Evolutionary conservation across 2,329 filamentous ascomycete genomes (phyloP), one percentile per base, ranked within the genome.

Genomic region (Aspergillus bombycis): DNA sequence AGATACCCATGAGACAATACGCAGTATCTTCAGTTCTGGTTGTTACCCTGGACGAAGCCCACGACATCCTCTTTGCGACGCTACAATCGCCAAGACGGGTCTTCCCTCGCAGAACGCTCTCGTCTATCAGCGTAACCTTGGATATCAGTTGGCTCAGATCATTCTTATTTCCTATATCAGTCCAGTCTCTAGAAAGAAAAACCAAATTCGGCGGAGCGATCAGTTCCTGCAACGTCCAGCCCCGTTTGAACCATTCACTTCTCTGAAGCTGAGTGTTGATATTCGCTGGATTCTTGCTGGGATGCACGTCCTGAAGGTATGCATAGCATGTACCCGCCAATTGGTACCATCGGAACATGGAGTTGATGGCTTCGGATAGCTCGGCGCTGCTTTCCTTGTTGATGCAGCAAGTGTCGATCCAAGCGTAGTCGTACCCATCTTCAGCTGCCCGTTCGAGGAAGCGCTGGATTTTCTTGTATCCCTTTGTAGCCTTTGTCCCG

Each of bases 151-250:
- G n/a, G 21, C 26, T 53, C 28, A 12, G n/a, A 4, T 34, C 50
- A 53, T 11, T 19, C 12, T 41, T 41, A 41, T 41, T 2, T 11
- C 41, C 60, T 4, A 61, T 57, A 14, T 59, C 50, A 19, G 23
- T 48, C 63, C 63, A 63, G 16, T 60, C 45, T n/a, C 36, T 6
- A 14, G 53, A 54, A 43, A 65, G 67, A 53, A 74, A 72, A 16
- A 48, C 36, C 21, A 74, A 62, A 46, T 62, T 26, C 12, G 43
- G 43, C 3, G 71, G 72, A 6, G 71, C 72, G 14, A 74, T 64
- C 23, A 74, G 65, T 61, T 74, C 71, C 53, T 73, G 72, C 12
- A 74, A 60, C 6, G 72, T 74, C 71, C 70, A 73, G n/a, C 72
- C 71, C 30, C 70, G 57, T 1, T 58, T 68, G 48, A 74, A 74